Percentiles rank a stretch among this genome's conserved stretches.
Evolutionary conservation across 345 rosid genomes (phyloP).

Genomic region (Sisymbrium irio): DNA sequence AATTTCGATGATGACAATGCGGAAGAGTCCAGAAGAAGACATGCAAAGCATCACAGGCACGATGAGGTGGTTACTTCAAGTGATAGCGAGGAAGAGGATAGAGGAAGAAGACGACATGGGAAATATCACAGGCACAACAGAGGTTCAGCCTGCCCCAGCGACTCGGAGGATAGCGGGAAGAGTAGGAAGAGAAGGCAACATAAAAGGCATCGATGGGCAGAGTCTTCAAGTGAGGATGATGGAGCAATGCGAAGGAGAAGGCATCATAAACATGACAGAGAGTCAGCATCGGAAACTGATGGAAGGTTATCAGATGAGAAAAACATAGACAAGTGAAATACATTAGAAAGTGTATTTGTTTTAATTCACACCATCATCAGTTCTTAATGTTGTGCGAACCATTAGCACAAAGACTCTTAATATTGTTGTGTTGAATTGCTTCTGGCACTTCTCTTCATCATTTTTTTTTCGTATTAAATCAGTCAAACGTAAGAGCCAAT

Average conservation of each 20-base stretch:
- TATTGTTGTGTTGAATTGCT: conserved; percentile 5
- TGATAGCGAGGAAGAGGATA: conserved; percentile 32
- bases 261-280: conserved; percentile 16
- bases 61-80: conserved; percentile 36
- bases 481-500: background rate
- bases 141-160: conserved; percentile 32
- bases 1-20: conserved; percentile 40
- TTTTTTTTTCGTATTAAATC: background rate
- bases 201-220: conserved; percentile 27
- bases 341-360: background rate
- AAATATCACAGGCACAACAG: conserved; percentile 41
- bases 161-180: conserved; percentile 34
- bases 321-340: conserved; percentile 9
- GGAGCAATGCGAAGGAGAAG: conserved; percentile 7
- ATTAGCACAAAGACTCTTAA: background rate
- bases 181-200: conserved; percentile 37
- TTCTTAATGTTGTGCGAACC: background rate
- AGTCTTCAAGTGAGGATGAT: conserved; percentile 35
- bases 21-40: conserved; percentile 27
- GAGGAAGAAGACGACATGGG: conserved; percentile 34
- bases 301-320: conserved; percentile 21
- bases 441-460: background rate
- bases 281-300: conserved; percentile 21
- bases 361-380: background rate
- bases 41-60: conserved; percentile 26